A percentile compares a stretch with the other conserved stretches of the same genome.
Evolutionary conservation across 1,284 basidiomycete genomes (phyloP).

Genomic region (Chalciporus sp.): DNA sequence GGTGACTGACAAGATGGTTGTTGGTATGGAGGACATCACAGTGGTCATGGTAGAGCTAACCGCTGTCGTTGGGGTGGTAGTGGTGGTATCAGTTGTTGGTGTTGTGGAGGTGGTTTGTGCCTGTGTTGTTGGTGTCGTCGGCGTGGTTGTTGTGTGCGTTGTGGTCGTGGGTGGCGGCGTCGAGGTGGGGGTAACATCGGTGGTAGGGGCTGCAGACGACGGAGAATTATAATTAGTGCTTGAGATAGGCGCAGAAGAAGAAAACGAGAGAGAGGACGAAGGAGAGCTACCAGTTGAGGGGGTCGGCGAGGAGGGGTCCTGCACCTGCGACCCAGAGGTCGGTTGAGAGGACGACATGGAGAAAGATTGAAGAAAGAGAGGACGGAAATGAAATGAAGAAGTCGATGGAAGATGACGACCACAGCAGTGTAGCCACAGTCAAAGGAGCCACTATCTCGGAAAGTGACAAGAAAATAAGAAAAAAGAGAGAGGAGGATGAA

Average conservation of each 20-base stretch:
- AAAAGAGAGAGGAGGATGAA: too few relatives aligned
- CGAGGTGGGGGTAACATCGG: neutral
- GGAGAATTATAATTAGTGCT: constrained; percentile 18
- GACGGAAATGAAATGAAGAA: constrained; percentile 1
- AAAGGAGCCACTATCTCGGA: too few relatives aligned
- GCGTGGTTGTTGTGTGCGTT: neutral
- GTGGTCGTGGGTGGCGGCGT: constrained; percentile 2
- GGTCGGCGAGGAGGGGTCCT: constrained; percentile 6
- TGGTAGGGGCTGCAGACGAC: neutral
- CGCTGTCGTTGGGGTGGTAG: neutral
- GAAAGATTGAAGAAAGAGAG: neutral
- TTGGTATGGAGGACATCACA: constrained; percentile 9
- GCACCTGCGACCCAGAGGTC: neutral
- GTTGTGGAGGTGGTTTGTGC: constrained; percentile 11
- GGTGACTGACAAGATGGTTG: constrained; percentile 19
- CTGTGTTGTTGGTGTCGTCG: neutral
- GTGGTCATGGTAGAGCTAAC: constrained; percentile 5
- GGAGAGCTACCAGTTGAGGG: constrained; percentile 19
- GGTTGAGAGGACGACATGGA: constrained; percentile 24
- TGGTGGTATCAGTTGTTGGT: neutral
- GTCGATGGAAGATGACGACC: neutral
- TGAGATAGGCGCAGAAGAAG: neutral
- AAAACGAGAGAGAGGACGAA: constrained; percentile 11
- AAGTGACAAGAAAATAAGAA: too few relatives aligned
- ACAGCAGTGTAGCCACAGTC: neutral